Percentiles rank a stretch among this genome's conserved stretches.
These are phyloP conservation scores for Hypoxylon sp. DNA, from an alignment of 2,329 filamentous ascomycete species.

Conservation along the genomic window DNA sequence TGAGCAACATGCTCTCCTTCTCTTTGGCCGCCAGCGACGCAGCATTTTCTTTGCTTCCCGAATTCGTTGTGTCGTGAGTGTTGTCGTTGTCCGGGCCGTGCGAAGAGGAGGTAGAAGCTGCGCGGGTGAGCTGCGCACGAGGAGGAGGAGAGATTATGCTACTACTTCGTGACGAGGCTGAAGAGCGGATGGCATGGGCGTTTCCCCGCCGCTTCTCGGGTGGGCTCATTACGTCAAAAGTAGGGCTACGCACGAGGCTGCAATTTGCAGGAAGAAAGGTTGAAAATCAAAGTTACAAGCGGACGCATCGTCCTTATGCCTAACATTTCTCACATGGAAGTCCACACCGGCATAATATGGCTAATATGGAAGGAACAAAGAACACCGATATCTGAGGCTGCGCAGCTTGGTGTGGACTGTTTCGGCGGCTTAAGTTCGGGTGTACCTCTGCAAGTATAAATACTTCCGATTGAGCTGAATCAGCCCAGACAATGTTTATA, in stretches of 20 bases:
- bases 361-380: slow-evolving; percentile 21
- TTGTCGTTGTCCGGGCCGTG: slow-evolving; percentile 52
- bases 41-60: slow-evolving; percentile 44
- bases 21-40: slow-evolving; percentile 47
- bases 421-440: slow-evolving; percentile 43
- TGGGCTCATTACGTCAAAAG: slow-evolving; percentile 56
- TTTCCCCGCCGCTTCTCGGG: slow-evolving; percentile 62
- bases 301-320: slow-evolving; percentile 32
- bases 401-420: slow-evolving; percentile 29
- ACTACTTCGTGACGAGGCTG: slow-evolving; percentile 51
- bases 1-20: slow-evolving; percentile 54
- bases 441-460: slow-evolving; percentile 26
- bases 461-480: slow-evolving; percentile 14
- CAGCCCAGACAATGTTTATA: not conserved
- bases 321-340: slow-evolving; percentile 29
- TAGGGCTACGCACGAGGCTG: slow-evolving; percentile 23
- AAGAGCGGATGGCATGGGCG: slow-evolving; percentile 54
- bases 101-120: slow-evolving; percentile 53
- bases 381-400: slow-evolving; percentile 22
- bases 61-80: slow-evolving; percentile 42
- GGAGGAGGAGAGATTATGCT: slow-evolving; percentile 59
- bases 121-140: slow-evolving; percentile 58
- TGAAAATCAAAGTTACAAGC: slow-evolving; percentile 24
- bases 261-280: slow-evolving; percentile 26
- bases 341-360: slow-evolving; percentile 27